Percentiles rank a stretch among this genome's conserved stretches.
These are phyloP conservation scores for Strigomonas culicis DNA, from an alignment of 208 protist species.

Conservation along the genomic window DNA sequence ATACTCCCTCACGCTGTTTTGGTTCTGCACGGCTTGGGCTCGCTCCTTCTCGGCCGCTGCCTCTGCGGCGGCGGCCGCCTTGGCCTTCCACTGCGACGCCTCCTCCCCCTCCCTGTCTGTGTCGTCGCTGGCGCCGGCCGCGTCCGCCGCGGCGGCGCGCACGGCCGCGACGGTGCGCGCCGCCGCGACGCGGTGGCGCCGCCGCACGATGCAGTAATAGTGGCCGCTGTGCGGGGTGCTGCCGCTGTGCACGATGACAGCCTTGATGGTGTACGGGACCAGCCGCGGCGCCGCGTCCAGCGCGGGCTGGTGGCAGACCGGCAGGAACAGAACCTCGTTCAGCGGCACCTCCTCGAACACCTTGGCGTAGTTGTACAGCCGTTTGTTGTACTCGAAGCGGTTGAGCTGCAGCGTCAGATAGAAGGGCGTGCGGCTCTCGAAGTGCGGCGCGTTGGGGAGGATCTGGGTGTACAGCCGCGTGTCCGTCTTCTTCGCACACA, in stretches of 20 bases:
- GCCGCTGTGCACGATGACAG: conserved; percentile 69
- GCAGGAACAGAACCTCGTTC: conserved; percentile 47
- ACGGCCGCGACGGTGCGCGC: background rate
- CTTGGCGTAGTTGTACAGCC: conserved; percentile 34
- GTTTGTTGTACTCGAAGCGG: conserved; percentile 49
- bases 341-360: conserved; percentile 42
- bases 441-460: background rate
- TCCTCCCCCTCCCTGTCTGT: background rate
- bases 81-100: background rate
- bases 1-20: background rate
- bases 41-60: background rate
- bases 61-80: too few species aligned
- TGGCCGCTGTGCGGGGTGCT: conserved; percentile 52
- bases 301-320: background rate
- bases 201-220: conserved; percentile 48
- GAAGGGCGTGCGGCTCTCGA: conserved; percentile 24
- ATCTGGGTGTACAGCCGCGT: background rate
- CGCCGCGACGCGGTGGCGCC: background rate
- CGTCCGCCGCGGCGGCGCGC: background rate
- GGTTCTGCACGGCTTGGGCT: background rate
- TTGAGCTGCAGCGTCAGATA: conserved; percentile 63
- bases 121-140: background rate
- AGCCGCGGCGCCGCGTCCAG: conserved; percentile 5
- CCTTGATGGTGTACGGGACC: conserved; percentile 45
- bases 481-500: conserved; percentile 2